Evolutionary conservation across 306 rosid genomes (phyloP).

Genomic region (Herpetospermum pedunculosum): DNA sequence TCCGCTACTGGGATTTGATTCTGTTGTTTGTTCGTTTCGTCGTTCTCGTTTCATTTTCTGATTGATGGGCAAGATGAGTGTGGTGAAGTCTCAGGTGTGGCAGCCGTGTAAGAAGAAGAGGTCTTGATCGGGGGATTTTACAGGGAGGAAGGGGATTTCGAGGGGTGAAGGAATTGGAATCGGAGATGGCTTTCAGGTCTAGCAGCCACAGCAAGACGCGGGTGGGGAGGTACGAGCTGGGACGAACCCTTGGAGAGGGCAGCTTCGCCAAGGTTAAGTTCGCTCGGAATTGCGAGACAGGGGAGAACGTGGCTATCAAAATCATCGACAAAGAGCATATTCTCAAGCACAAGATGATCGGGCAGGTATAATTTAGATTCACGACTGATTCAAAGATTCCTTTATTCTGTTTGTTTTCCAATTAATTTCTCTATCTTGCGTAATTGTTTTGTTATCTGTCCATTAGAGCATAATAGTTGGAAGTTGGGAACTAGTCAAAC

Average conservation of each 20-base stretch:
- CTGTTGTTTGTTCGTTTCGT: not conserved
- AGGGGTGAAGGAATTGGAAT: not conserved
- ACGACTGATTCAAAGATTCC: not conserved
- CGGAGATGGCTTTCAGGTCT: constrained; percentile 36
- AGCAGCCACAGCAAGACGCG: constrained; percentile 29
- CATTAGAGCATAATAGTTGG: not conserved
- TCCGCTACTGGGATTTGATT: not conserved
- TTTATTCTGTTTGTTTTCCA: not conserved
- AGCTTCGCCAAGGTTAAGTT: constrained; percentile 88
- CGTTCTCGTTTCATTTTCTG: not conserved
- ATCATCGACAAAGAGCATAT: constrained; percentile 70
- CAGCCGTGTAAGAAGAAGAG: constrained; percentile 98
- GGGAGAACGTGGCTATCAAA: constrained; percentile 67
- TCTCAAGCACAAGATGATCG: constrained; percentile 89
- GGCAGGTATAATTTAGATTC: constrained; percentile 33
- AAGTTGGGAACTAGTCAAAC: not conserved
- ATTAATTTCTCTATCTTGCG: not conserved
- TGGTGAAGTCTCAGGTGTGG: constrained; percentile 76
- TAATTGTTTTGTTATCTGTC: not conserved
- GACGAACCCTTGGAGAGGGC: constrained; percentile 86
- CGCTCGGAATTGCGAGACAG: constrained; percentile 46
- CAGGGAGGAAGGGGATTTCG: not conserved
- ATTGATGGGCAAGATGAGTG: constrained; percentile 33
- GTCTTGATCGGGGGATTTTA: constrained; percentile 13
- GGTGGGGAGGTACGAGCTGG: constrained; percentile 74